A percentile compares a stretch with the other conserved stretches of the same genome.
phyloP scores from a whole-genome alignment of 805 yeast species.

The Myxozyma geophila region DNA sequence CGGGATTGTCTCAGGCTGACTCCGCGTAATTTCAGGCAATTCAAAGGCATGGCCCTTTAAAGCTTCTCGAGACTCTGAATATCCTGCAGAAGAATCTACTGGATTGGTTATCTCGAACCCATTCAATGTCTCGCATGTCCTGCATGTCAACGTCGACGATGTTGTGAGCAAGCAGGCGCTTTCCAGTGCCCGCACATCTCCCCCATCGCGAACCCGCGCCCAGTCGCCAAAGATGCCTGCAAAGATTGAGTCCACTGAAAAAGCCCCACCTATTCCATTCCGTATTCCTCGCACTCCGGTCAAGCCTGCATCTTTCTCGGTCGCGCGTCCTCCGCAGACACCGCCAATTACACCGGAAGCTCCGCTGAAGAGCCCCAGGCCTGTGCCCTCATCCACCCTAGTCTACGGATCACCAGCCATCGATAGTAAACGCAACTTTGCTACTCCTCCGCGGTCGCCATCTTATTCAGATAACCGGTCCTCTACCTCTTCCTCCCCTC shows the following conservation, averaged over 20 bases:
- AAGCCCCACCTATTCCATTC: not conserved
- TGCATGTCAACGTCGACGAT: constrained; percentile 33
- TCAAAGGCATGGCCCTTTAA: constrained; percentile 17
- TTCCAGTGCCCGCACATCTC: not conserved
- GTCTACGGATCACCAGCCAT: not conserved
- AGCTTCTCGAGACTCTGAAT: not conserved
- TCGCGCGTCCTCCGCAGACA: not conserved
- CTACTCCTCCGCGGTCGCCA: not conserved
- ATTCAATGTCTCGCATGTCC: constrained; percentile 33
- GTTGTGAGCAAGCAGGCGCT: not conserved
- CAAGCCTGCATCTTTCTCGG: not conserved
- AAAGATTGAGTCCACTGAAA: not conserved
- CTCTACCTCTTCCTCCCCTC: constrained; percentile 4
- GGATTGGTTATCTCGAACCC: constrained; percentile 20
- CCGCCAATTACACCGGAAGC: constrained; percentile 8
- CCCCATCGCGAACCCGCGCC: not conserved
- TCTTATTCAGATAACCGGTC: not conserved
- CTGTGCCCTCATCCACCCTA: not conserved
- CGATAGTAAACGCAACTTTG: too few species aligned
- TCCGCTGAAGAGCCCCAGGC: not conserved
- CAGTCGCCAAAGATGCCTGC: not conserved
- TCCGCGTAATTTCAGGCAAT: constrained; percentile 6
- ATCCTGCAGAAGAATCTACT: not conserved
- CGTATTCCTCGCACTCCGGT: constrained; percentile 6
- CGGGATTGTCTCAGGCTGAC: not conserved